Evolutionary conservation across 2,329 filamentous ascomycete species (phyloP).

Genomic region (Orbilia javanica): DNA sequence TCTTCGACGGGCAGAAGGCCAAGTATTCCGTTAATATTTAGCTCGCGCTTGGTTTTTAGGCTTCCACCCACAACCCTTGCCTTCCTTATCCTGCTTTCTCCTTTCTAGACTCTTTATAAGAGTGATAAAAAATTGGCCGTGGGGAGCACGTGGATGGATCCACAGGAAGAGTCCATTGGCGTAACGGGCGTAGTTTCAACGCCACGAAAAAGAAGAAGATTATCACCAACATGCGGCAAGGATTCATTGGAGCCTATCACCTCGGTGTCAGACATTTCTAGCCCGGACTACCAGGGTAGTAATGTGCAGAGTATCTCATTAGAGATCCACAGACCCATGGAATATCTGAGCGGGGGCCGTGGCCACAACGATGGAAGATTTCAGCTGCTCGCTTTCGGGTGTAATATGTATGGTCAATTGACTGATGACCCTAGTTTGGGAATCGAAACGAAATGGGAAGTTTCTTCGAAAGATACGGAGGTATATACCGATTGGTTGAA

Average conservation of each 20-base stretch:
- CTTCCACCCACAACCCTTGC: constrained; percentile 23
- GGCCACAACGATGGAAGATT: neutral
- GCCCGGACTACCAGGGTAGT: neutral
- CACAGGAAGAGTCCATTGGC: constrained; percentile 6
- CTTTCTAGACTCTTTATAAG: neutral
- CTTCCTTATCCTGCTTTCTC: neutral
- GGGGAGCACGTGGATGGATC: constrained; percentile 32
- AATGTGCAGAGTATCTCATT: neutral
- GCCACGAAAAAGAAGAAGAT: constrained; percentile 37
- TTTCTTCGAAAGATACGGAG: neutral
- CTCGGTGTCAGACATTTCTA: neutral
- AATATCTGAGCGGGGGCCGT: neutral
- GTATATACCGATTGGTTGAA: neutral
- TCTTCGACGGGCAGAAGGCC: neutral
- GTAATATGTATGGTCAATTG: constrained; percentile 44
- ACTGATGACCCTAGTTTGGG: neutral
- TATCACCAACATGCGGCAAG: constrained; percentile 32
- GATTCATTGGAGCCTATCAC: constrained; percentile 2
- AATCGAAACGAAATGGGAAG: constrained; percentile 24
- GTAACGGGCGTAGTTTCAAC: constrained; percentile 23
- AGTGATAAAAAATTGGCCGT: neutral
- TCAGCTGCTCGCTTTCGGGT: constrained; percentile 30
- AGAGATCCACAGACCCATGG: neutral
- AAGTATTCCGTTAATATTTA: neutral
- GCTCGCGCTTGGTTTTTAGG: constrained; percentile 20